Evolutionary conservation across 495 filamentous ascomycete species (phyloP).

Genomic region (Penicillium maclennaniae): DNA sequence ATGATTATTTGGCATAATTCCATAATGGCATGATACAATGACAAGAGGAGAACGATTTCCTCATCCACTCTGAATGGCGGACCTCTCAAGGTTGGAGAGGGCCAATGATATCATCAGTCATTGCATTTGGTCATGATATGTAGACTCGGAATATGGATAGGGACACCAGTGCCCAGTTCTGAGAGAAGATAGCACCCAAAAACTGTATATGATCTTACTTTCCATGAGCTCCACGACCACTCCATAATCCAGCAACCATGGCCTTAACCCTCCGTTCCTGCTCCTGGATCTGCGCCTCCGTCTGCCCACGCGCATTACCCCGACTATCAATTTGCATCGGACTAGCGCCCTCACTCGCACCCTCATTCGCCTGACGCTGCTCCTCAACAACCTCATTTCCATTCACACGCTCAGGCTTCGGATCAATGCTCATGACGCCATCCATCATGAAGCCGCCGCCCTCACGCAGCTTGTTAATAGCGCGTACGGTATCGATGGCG

Average conservation of each 20-base stretch:
- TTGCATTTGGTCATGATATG: constrained; percentile 9
- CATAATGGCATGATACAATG: neutral
- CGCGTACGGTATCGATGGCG: constrained; percentile 96
- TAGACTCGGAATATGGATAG: neutral
- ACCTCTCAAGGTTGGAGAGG: neutral
- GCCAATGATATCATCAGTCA: constrained; percentile 3
- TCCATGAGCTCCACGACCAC: constrained; percentile 21
- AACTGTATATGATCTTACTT: constrained; percentile 17
- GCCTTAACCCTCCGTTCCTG: constrained; percentile 60
- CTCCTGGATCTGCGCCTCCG: constrained; percentile 58
- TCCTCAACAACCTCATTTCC: constrained; percentile 40
- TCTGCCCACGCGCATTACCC: constrained; percentile 60
- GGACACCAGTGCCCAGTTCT: neutral
- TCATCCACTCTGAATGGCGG: neutral
- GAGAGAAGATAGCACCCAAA: neutral
- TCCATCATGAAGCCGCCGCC: constrained; percentile 82
- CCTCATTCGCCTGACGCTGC: constrained; percentile 15
- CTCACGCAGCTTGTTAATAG: constrained; percentile 93
- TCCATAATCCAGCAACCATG: constrained; percentile 59
- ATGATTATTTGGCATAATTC: constrained; percentile 4
- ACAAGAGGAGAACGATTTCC: neutral
- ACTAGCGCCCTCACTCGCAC: neutral
- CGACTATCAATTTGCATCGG: constrained; percentile 53
- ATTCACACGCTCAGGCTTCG: constrained; percentile 51
- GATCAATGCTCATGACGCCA: constrained; percentile 61